Evolutionary conservation across 2,329 filamentous ascomycete species (phyloP).

Genomic region (Colletotrichum viniferum): DNA sequence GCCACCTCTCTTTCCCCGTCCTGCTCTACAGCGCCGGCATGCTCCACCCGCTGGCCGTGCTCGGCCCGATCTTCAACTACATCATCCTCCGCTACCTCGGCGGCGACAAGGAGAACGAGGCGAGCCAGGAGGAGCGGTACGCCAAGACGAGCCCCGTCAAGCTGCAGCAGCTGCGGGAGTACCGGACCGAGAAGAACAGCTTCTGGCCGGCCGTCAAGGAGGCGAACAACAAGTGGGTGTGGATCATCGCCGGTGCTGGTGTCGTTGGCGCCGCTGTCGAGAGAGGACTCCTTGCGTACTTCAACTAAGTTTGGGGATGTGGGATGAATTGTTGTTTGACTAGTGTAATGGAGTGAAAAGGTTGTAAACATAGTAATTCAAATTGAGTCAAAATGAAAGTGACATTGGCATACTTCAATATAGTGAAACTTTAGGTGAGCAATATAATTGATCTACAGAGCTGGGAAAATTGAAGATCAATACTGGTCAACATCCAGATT

Average conservation of each 20-base stretch:
- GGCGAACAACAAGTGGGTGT: conserved; percentile 59
- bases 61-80: conserved; percentile 64
- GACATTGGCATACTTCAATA: neutral
- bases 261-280: conserved; percentile 53
- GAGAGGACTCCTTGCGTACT: conserved; percentile 13
- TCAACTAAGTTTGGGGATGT: neutral
- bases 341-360: neutral
- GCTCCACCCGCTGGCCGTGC: conserved; percentile 56
- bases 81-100: conserved; percentile 60
- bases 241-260: conserved; percentile 55
- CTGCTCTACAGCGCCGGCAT: conserved; percentile 59
- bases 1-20: conserved; percentile 64
- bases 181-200: conserved; percentile 59
- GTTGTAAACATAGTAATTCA: neutral
- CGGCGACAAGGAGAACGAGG: conserved; percentile 60
- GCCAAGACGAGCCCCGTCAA: conserved; percentile 53
- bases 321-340: neutral
- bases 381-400: neutral
- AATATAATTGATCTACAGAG: fast-evolving
- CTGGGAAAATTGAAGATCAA: fast-evolving
- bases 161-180: conserved; percentile 55
- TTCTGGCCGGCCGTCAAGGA: conserved; percentile 61
- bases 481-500: neutral
- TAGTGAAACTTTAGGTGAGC: neutral
- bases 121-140: conserved; percentile 56